phyloP scores from a whole-genome alignment of 805 yeast genomes.

The Candida railenensis region DNA sequence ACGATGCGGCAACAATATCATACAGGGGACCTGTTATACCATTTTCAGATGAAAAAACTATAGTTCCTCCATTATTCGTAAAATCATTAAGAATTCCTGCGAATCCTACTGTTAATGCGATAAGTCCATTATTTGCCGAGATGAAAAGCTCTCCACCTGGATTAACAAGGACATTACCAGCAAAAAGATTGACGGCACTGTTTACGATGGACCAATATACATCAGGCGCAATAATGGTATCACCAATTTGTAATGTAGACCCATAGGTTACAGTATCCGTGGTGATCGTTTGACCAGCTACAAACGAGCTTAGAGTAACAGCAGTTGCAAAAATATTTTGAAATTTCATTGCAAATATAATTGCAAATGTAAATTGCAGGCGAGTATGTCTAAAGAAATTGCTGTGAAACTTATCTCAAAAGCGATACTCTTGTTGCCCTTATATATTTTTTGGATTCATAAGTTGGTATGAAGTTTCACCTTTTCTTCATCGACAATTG shows the following conservation, averaged over 20 bases:
- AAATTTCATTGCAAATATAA: neutral
- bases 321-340: neutral
- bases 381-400: too few species aligned
- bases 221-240: constrained; percentile 13
- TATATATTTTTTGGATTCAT: too few species aligned
- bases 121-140: constrained; percentile 12
- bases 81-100: constrained; percentile 9
- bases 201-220: constrained; percentile 27
- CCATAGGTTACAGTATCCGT: constrained; percentile 1
- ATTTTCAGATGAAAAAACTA: constrained; percentile 15
- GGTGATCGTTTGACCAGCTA: constrained; percentile 1
- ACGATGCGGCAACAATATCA: constrained; percentile 9
- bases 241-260: neutral
- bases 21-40: constrained; percentile 13
- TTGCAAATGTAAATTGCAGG: too few species aligned
- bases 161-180: constrained; percentile 18
- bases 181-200: constrained; percentile 17
- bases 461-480: too few species aligned
- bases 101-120: constrained; percentile 17
- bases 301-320: neutral
- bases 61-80: constrained; percentile 16
- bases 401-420: too few species aligned
- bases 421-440: too few species aligned
- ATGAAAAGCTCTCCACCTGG: constrained; percentile 22
- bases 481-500: too few species aligned